Evolutionary conservation across 2,329 filamentous ascomycete genomes (phyloP).

Genomic region (Aspergillus sp.): DNA sequence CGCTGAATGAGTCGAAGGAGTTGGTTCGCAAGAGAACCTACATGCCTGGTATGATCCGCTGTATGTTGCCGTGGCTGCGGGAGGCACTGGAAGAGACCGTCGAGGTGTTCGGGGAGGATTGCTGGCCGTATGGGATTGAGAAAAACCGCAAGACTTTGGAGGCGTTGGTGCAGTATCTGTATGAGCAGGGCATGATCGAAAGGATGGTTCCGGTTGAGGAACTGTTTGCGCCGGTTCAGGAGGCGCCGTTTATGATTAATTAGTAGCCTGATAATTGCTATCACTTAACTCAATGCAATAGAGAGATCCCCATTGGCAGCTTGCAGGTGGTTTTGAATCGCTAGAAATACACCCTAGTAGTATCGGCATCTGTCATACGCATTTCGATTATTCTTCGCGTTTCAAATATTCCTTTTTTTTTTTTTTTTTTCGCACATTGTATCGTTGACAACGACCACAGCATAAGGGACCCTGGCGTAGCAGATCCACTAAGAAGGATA

Average conservation of each 20-base stretch:
- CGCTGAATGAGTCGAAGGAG: background rate
- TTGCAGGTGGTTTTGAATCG: no score
- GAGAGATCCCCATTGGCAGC: no score
- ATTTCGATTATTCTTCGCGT: background rate
- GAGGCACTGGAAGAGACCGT: background rate
- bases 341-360: no score
- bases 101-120: background rate
- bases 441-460: no score
- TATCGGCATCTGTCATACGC: no score
- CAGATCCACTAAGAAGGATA: no score
- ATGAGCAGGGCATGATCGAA: background rate
- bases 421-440: background rate
- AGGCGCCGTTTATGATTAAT: background rate
- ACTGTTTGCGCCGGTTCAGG: background rate
- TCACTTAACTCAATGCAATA: no score
- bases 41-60: background rate
- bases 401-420: no score
- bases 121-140: background rate
- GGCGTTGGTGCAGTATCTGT: background rate
- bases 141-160: background rate
- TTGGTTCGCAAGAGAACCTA: background rate
- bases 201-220: background rate
- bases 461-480: no score
- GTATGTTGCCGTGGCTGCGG: background rate
- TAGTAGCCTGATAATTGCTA: background rate